Evolutionary conservation across 805 yeast genomes (phyloP).

Genomic region (Teunomyces kruisii): DNA sequence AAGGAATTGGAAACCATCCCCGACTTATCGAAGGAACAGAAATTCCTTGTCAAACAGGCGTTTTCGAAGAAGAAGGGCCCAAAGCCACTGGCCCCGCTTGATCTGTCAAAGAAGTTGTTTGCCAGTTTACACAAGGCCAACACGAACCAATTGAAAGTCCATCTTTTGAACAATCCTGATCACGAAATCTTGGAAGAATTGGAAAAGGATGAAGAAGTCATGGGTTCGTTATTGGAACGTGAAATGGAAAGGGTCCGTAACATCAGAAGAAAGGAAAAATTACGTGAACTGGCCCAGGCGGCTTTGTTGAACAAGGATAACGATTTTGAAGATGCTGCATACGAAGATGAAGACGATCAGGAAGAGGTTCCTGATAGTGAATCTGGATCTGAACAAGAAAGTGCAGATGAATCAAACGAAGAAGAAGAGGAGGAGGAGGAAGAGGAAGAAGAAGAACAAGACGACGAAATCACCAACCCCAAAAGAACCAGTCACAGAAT

Average conservation of each 20-base stretch:
- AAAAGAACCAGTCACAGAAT: conserved; percentile 1
- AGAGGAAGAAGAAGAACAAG: conserved; percentile 4
- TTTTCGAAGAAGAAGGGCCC: conserved; percentile 25
- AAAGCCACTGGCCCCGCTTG: conserved; percentile 4
- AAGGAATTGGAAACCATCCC: conserved; percentile 23
- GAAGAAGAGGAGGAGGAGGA: conserved; percentile 13
- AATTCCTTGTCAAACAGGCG: conserved; percentile 30
- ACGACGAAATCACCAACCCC: not conserved
- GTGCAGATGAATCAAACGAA: conserved; percentile 16
- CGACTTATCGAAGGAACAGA: conserved; percentile 31
- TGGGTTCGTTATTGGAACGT: conserved; percentile 47
- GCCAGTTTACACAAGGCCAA: conserved; percentile 42
- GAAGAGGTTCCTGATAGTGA: conserved; percentile 20
- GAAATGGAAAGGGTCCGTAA: conserved; percentile 50
- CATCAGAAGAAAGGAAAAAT: conserved; percentile 44
- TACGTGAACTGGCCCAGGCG: conserved; percentile 35
- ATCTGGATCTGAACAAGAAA: conserved; percentile 12
- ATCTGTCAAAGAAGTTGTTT: conserved; percentile 28
- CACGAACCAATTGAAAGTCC: conserved; percentile 39
- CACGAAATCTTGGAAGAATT: conserved; percentile 33
- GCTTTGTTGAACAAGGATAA: conserved; percentile 24
- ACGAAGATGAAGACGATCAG: conserved; percentile 20
- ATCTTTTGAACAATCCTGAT: conserved; percentile 22
- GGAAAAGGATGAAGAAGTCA: conserved; percentile 43
- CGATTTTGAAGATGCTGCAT: conserved; percentile 9